Evolutionary conservation across 2,329 filamentous ascomycete species (phyloP), one percentile per base, ranked within the genome.

Genomic region (Colletotrichum musae): DNA sequence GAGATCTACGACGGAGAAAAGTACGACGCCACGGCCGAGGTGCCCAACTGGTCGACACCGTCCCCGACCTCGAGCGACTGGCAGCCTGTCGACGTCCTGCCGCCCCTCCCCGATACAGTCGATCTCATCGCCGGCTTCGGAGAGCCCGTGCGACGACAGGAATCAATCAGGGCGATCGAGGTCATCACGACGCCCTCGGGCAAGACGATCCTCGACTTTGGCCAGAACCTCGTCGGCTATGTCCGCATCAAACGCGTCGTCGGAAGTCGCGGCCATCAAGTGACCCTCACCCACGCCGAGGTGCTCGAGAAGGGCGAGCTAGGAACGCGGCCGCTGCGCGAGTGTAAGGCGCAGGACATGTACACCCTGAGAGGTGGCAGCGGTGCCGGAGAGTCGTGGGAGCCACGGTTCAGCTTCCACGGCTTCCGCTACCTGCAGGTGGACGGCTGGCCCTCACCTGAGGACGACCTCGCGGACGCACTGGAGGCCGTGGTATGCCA

Each of bases 371-470:
- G 73, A 5, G 78, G 77, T 0, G 59, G 72, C 2, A 47, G 36
- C 52, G 73, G 43, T 10, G 32, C 1, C 1, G 64, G 58, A 3
- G 64, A 71, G 18, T 26, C 15, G 13, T 87, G 83, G 82, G 76
- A 81, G 21, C 85, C 85, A 1, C 77, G 75, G 1, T 87, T 86
- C 72, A 87, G 84, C 3, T 87, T 84, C 66, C 85, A 87, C 71
- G 85, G 85, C 3, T 87, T 87, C 68, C 79, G 85, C 39, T 87
- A 83, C 67, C 83, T 84, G 5, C 78, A 84, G 68, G 73, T 86
- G 5, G 76, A 80, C 2, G 80, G 80, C 16, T 86, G 83, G 64
- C 50, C 59, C 2, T 18, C 26, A 3, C 24, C 53, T 2, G 70
- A 64, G 7, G 9, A 16, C 4, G 36, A 32, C 3, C 39, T 56